Evolutionary conservation across 2,329 filamentous ascomycete species (phyloP), one percentile per base, ranked within the genome.

Genomic region (Fusarium mexicanum): DNA sequence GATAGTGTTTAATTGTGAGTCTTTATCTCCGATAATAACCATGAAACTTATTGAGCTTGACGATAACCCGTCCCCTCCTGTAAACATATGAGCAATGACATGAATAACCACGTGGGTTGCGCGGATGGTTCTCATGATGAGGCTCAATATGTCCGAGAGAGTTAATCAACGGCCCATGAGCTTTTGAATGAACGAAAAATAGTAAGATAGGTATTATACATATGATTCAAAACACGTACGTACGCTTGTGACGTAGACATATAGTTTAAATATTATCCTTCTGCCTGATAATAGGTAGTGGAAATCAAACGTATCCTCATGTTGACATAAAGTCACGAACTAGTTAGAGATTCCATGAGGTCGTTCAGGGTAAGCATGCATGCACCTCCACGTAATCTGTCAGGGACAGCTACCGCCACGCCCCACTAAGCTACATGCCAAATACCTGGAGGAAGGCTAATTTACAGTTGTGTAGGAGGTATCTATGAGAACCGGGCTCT

Each of bases 301-400:
- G 41, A 22, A 26, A 16, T 43, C 26, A 29, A 61, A 51, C 33
- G 9, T 16, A 40, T 53, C 54, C 44, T 44, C 43, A 43, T 47
- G 35, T 50, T 54, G 26, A 40, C 50, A 24, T 57, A 53, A 24
- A 35, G 22, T 24, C 48, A 18, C 17, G 16, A 35, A 35, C 38
- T 60, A 40, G 13, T 33, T 60, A 40, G 13, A 24, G 31, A 44
- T 37, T 69, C 44, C 22, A 26, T 43, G 24, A 60, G 31, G 29
- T 57, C 31, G 37, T 61, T 46, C 61, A 73, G 71, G 71, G 71
- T 74, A 61, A 54, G 67, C 37, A 29, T 40, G 29, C 54, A 62
- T 48, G 31, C 31, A 51, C 71, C 55, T 71, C 71, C 72, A 72
- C 71, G 72, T 74, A 74, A 74, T 74, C 67, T 59, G 58, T 47